Evolutionary conservation across 345 rosid genomes (phyloP).

Genomic region (Durio zibethinus): DNA sequence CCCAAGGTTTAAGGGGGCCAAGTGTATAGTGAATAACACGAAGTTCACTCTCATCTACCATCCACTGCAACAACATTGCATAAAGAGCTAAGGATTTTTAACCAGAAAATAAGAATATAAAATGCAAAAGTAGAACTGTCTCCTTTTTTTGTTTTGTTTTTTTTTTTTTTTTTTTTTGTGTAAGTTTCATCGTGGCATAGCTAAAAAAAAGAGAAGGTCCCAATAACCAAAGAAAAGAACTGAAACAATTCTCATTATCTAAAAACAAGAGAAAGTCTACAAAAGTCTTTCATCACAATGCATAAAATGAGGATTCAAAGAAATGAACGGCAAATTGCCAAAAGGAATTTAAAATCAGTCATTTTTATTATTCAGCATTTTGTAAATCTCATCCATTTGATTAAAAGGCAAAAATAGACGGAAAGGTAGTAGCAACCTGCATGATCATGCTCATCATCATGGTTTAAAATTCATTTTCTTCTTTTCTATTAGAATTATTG

Average conservation of each 20-base stretch:
- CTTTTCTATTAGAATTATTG: neutral
- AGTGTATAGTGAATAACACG: constrained; percentile 90
- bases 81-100: constrained; percentile 16
- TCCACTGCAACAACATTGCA: constrained; percentile 67
- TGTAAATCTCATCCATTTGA: neutral
- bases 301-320: neutral
- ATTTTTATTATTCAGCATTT: neutral
- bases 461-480: neutral
- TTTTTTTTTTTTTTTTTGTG: neutral
- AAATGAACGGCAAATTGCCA: neutral
- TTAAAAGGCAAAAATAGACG: neutral
- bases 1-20: constrained; percentile 97
- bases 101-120: neutral
- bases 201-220: neutral
- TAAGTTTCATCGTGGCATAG: neutral
- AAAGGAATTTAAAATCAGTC: neutral
- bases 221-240: neutral
- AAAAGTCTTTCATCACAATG: neutral
- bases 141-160: too few relatives aligned
- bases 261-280: neutral
- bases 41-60: constrained; percentile 90
- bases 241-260: neutral
- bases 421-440: neutral
- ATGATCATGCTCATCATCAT: neutral
- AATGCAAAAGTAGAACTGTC: too few relatives aligned